phyloP scores from a whole-genome alignment of 106 monocot genomes.

The Platanthera zijinensis region DNA sequence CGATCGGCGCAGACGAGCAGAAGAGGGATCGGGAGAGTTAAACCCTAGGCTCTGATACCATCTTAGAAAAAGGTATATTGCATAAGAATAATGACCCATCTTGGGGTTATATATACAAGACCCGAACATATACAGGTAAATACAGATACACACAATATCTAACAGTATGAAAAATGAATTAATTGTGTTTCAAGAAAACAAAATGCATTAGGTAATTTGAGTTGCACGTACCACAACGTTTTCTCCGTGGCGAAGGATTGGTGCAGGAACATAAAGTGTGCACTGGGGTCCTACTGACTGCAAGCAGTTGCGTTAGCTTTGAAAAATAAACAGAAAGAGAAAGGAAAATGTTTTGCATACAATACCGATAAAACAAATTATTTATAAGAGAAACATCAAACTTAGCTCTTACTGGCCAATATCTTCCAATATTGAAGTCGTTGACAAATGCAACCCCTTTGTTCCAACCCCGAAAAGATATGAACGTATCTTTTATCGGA shows the following conservation, averaged over 20 bases:
- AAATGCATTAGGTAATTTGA: no score
- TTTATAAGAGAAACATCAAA: background rate
- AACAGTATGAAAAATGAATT: no score
- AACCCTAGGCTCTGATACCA: no score
- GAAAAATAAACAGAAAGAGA: background rate
- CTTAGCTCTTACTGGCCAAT: conserved; percentile 65
- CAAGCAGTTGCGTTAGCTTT: conserved; percentile 1
- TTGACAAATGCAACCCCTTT: conserved; percentile 96
- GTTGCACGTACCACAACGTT: conserved; percentile 60
- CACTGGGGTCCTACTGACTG: conserved; percentile 85
- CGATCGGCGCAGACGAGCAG: no score
- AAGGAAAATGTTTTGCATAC: background rate
- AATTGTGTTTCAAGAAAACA: no score
- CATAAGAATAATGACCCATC: no score
- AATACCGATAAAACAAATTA: background rate
- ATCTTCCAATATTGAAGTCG: conserved; percentile 95
- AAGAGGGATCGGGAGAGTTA: no score
- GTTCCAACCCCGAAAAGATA: conserved; percentile 83
- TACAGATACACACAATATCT: no score
- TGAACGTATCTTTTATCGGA: conserved; percentile 66
- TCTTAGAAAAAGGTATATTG: no score
- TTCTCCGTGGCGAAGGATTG: conserved; percentile 68
- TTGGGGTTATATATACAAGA: no score
- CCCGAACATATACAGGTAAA: no score
- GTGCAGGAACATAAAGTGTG: conserved; percentile 90